phyloP scores from a whole-genome alignment of 2,329 filamentous ascomycete species.

The Berkeleyomyces rouxiae region DNA sequence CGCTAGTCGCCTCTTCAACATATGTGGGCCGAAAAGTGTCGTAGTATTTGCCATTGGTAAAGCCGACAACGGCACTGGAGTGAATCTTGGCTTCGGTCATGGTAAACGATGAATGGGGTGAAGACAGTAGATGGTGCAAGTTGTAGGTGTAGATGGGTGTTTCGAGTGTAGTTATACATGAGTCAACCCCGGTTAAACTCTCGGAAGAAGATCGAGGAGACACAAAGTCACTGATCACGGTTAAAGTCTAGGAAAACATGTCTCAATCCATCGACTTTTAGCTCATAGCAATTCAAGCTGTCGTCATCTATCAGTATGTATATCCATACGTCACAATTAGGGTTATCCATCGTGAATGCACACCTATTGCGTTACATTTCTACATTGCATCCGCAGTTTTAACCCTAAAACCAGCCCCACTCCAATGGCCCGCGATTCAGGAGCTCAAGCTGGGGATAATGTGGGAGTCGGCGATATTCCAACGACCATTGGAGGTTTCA shows the following conservation, averaged over 20 bases:
- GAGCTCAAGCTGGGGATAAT: no score
- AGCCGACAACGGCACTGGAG: slow-evolving; percentile 37
- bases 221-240: neutral
- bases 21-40: slow-evolving; percentile 55
- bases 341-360: neutral
- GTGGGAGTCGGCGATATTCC: no score
- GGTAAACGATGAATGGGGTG: neutral
- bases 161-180: neutral
- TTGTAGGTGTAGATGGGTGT: neutral
- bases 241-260: no score
- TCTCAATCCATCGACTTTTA: no score
- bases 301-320: neutral
- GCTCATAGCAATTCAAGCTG: no score
- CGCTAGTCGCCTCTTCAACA: slow-evolving; percentile 37
- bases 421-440: no score
- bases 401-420: no score
- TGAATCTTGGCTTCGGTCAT: slow-evolving; percentile 30
- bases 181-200: neutral
- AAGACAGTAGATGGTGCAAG: neutral
- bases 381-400: no score
- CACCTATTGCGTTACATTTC: neutral
- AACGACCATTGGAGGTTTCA: no score
- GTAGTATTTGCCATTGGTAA: slow-evolving; percentile 46
- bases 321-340: neutral
- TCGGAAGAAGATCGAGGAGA: neutral